A percentile compares a stretch with the other conserved stretches of the same genome.
Evolutionary conservation across 2,329 filamentous ascomycete species (phyloP).

Genomic region (Fusarium cyanostomum): DNA sequence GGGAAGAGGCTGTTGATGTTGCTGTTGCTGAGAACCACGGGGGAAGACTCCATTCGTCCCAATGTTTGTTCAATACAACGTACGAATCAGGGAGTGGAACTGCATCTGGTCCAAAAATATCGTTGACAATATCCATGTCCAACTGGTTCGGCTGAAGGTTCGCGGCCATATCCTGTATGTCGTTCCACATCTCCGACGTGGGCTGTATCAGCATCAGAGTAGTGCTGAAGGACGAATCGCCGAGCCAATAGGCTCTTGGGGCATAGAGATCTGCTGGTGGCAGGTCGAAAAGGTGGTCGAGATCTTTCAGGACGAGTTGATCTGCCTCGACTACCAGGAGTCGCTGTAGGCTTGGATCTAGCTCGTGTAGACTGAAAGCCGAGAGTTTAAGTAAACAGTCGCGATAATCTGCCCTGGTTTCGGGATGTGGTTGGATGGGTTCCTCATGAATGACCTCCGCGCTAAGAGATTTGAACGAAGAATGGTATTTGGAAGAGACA

Average conservation of each 20-base stretch:
- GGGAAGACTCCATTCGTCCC: constrained; percentile 31
- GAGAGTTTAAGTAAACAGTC: constrained; percentile 29
- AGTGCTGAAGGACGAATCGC: constrained; percentile 19
- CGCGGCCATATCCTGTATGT: constrained; percentile 11
- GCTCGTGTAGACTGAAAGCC: constrained; percentile 28
- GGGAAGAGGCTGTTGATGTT: not conserved
- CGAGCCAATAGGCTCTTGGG: constrained; percentile 28
- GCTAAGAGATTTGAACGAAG: constrained; percentile 7
- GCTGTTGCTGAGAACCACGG: constrained; percentile 17
- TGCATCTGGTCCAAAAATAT: constrained; percentile 6
- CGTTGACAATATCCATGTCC: constrained; percentile 35
- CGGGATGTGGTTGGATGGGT: constrained; percentile 15
- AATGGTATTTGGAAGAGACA: constrained; percentile 18
- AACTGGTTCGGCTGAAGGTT: constrained; percentile 16
- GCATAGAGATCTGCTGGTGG: constrained; percentile 12
- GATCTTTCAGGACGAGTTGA: constrained; percentile 28
- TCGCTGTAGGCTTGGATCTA: constrained; percentile 11
- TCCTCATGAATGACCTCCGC: constrained; percentile 19
- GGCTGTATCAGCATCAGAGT: constrained; percentile 33
- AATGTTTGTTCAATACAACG: constrained; percentile 28
- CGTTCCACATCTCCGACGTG: constrained; percentile 7
- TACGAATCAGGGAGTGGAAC: constrained; percentile 12
- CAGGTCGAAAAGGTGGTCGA: constrained; percentile 25
- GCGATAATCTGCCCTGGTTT: constrained; percentile 9
- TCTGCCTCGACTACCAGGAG: constrained; percentile 28